Base-by-base conservation (phyloP, 2,329 filamentous ascomycete species). In the Penicillium psychrosexuale region DNA sequence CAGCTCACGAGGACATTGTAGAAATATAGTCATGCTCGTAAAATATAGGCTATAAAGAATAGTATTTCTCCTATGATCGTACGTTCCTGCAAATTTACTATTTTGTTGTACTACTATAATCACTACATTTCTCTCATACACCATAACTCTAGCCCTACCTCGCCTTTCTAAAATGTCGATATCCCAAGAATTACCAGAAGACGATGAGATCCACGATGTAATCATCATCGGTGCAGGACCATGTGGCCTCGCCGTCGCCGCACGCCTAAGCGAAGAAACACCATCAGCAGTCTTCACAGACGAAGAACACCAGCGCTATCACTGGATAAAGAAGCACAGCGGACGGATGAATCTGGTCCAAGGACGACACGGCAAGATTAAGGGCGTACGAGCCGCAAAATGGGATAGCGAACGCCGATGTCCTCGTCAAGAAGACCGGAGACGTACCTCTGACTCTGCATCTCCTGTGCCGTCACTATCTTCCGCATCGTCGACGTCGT, bases 281-380 rank as follows among this genome's bases (percentile, higher is more conserved):
- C 89, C 89, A 0, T 89, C 87, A 0, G 88, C 89, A 1, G 83
- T 91, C 49, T 93, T 93, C 72, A 92, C 89, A 0, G 89, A 93
- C 66, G 88, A 90, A 61, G 90, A 93, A 66, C 89, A 93, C 65
- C 84, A 87, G 39, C 81, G 89, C n/a, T 93, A 89, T 68, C 84
- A 89, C 70, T 91, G 88, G 86, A 86, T 91, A 53, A 80, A 80
- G 54, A 86, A 85, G 53, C 82, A 90, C 66, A 80, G 81, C 28
- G 79, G 79, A 28, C 81, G 82, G 30, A 82, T 85, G 70, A 78
- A 58, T 8, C 76, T 87, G 1, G 64, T 72, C 3, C 66, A 68
- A 53, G 66, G 65, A 1, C 64, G 64, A 3, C 57, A 61, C 15
- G 55, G 59, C 36, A 71, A 69, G 53, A 61, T 63, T 7, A 66